These are phyloP conservation scores for Hygrophorus pudorinus DNA, from an alignment of 768 basidiomycete genomes.

Conservation along the genomic window DNA sequence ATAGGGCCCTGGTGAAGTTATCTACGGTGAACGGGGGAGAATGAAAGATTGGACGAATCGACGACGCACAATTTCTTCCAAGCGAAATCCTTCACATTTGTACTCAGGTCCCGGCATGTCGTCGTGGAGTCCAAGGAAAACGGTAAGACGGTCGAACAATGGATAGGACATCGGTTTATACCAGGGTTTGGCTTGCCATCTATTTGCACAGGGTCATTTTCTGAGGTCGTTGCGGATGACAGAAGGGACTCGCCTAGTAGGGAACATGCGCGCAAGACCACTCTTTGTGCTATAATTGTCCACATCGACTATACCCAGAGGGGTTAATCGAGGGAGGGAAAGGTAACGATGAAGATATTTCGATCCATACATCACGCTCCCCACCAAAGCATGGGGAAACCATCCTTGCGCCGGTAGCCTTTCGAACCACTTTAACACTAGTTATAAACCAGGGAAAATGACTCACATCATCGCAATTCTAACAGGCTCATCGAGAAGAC, in stretches of 20 bases:
- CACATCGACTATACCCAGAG: constrained; percentile 14
- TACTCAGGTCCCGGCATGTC: constrained; percentile 30
- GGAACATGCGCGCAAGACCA: constrained; percentile 18
- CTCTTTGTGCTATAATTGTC: constrained; percentile 14
- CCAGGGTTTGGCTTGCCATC: constrained; percentile 32
- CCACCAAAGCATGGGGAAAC: constrained; percentile 20
- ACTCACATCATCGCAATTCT: constrained; percentile 40
- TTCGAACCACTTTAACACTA: neutral
- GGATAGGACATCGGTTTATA: constrained; percentile 30
- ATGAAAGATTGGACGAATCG: neutral
- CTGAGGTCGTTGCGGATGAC: neutral
- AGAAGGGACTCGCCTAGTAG: constrained; percentile 19
- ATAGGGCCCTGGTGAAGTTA: constrained; percentile 23
- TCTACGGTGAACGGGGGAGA: neutral
- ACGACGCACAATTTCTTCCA: constrained; percentile 30
- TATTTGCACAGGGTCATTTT: constrained; percentile 7
- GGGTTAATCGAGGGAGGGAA: constrained; percentile 25
- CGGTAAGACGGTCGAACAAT: constrained; percentile 20
- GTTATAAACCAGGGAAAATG: neutral
- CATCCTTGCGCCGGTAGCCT: constrained; percentile 30
- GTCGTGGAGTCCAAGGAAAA: constrained; percentile 24
- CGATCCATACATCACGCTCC: constrained; percentile 13
- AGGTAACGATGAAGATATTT: constrained; percentile 28
- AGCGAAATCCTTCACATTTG: constrained; percentile 29
- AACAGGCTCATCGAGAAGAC: constrained; percentile 32